Percentiles rank a stretch among this genome's conserved stretches.
Conservation (phyloP, 2,329 filamentous ascomycete genomes). For the Microdochium trichocladiopsis region DNA sequence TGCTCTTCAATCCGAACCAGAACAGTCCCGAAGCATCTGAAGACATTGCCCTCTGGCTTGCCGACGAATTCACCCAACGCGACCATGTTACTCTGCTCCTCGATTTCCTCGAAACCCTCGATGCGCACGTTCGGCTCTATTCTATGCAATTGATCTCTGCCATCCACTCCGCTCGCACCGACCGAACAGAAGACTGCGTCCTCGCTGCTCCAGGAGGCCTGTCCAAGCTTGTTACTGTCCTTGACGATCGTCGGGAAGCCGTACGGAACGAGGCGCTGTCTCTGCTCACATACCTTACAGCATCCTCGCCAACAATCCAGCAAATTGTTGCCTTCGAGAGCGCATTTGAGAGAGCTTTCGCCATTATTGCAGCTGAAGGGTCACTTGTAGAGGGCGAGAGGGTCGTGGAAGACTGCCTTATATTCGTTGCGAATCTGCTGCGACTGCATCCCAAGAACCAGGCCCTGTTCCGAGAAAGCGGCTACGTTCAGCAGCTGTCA, state of each 20-base stretch:
- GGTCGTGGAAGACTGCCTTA: conserved; percentile 86
- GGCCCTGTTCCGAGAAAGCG: conserved; percentile 85
- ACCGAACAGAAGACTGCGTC: conserved; percentile 91
- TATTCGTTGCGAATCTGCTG: conserved; percentile 82
- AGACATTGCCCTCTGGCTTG: conserved; percentile 91
- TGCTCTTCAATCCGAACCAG: conserved; percentile 73
- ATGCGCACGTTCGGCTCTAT: conserved; percentile 90
- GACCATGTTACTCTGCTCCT: conserved; percentile 91
- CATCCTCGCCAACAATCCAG: conserved; percentile 79
- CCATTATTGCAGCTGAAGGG: conserved; percentile 75
- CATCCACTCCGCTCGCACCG: conserved; percentile 77
- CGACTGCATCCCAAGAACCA: conserved; percentile 87
- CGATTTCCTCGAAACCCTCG: conserved; percentile 76
- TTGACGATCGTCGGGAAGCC: conserved; percentile 82
- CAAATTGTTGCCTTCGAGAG: conserved; percentile 95
- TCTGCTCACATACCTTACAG: conserved; percentile 83
- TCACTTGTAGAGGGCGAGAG: conserved; percentile 76
- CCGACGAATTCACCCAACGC: conserved; percentile 94
- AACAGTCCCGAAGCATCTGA: conserved; percentile 87
- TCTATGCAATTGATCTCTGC: conserved; percentile 82
- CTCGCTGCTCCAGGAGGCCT: conserved; percentile 84
- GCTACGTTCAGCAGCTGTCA: conserved; percentile 67
- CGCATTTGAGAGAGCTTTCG: conserved; percentile 82
- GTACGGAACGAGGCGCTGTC: conserved; percentile 81
- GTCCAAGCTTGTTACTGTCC: conserved; percentile 71